Percentiles rank a stretch among this genome's conserved stretches.
Evolutionary conservation across 2,329 filamentous ascomycete species (phyloP).

Genomic region (Trichoderma hamatum): DNA sequence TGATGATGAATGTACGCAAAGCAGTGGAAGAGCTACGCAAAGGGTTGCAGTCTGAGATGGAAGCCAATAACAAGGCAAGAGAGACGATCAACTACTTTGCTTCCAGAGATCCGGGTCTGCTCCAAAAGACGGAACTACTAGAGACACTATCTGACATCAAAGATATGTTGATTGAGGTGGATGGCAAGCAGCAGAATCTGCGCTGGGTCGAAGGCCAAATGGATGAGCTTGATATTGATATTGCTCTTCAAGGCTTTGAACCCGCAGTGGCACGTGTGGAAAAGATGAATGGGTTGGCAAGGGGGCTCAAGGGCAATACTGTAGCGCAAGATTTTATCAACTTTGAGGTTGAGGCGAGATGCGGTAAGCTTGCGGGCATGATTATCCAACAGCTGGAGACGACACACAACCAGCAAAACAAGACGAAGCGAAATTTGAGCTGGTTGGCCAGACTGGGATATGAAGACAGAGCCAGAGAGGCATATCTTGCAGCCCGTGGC

Average conservation of each 20-base stretch:
- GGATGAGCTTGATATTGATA: constrained; percentile 93
- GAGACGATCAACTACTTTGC: constrained; percentile 88
- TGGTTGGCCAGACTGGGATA: constrained; percentile 89
- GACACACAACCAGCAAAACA: constrained; percentile 73
- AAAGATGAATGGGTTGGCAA: constrained; percentile 77
- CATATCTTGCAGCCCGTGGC: constrained; percentile 79
- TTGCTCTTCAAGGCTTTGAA: constrained; percentile 88
- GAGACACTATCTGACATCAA: constrained; percentile 78
- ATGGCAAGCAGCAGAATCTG: constrained; percentile 94
- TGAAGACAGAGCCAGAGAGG: constrained; percentile 84
- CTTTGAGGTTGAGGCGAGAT: constrained; percentile 86
- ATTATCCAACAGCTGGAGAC: constrained; percentile 77
- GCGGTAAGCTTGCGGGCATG: constrained; percentile 73
- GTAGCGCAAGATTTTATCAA: constrained; percentile 91
- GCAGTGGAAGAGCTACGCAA: constrained; percentile 90
- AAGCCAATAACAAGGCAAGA: constrained; percentile 79
- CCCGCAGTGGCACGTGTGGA: constrained; percentile 82
- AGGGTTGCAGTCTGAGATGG: constrained; percentile 80
- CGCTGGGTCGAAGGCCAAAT: constrained; percentile 95
- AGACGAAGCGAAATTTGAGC: constrained; percentile 77
- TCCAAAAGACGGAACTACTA: constrained; percentile 78
- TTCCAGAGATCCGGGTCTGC: constrained; percentile 72
- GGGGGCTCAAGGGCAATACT: constrained; percentile 79
- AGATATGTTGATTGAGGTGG: constrained; percentile 91
- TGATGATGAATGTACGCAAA: constrained; percentile 89